These are phyloP conservation scores for Alternaria atra DNA, from an alignment of 2,329 filamentous ascomycete species.

Conservation along the genomic window DNA sequence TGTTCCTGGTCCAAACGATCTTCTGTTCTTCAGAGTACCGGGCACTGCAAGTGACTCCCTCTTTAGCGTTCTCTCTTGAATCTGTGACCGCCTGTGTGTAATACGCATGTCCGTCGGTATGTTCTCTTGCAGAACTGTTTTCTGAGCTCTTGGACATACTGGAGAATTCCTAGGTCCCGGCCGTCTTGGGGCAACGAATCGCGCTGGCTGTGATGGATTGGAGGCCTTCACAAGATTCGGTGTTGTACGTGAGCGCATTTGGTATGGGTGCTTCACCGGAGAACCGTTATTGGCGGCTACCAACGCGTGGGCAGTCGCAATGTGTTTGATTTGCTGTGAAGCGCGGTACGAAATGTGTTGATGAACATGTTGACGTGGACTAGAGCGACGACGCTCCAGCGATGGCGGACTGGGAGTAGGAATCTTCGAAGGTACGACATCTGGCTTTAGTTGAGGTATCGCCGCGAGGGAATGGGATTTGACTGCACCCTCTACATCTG, in stretches of 20 bases:
- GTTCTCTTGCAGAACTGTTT: constrained; percentile 32
- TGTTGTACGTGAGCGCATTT: constrained; percentile 42
- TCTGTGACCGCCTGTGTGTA: constrained; percentile 27
- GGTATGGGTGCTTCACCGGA: constrained; percentile 24
- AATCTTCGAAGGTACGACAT: constrained; percentile 35
- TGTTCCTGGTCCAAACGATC: constrained; percentile 23
- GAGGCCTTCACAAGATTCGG: constrained; percentile 36
- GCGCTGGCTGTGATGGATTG: constrained; percentile 18
- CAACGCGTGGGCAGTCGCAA: constrained; percentile 27
- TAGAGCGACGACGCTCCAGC: constrained; percentile 29
- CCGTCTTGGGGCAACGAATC: constrained; percentile 32
- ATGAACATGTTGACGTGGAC: constrained; percentile 37
- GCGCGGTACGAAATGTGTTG: constrained; percentile 24
- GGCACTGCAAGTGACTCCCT: constrained; percentile 31
- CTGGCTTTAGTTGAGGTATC: constrained; percentile 16
- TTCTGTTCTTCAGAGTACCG: constrained; percentile 20
- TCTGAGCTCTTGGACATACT: constrained; percentile 18
- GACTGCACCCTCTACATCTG: constrained; percentile 13
- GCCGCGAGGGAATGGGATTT: constrained; percentile 6
- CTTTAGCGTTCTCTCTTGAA: constrained; percentile 28
- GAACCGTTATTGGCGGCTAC: constrained; percentile 11
- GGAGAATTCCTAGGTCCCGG: constrained; percentile 19
- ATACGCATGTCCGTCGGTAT: constrained; percentile 26
- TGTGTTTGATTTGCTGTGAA: constrained; percentile 29
- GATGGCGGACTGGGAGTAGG: constrained; percentile 40